These are phyloP conservation scores for Phaffomyces opuntiae DNA, from an alignment of 805 yeast genomes.

Conservation along the genomic window DNA sequence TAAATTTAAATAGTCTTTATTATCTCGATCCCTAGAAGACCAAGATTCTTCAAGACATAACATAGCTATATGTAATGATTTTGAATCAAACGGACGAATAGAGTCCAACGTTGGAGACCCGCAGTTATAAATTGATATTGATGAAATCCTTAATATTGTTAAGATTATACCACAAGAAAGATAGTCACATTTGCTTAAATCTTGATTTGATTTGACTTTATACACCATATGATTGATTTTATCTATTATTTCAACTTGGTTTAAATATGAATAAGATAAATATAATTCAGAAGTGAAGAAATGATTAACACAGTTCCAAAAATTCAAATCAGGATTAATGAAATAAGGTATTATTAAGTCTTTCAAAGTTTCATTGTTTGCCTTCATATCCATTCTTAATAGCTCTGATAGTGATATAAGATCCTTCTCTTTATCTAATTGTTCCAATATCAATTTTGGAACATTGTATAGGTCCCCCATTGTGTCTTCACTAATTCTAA, in stretches of 20 bases:
- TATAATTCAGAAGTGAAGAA: slow-evolving; percentile 5
- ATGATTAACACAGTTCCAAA: slow-evolving; percentile 6
- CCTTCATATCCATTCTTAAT: background rate
- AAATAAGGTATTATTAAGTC: background rate
- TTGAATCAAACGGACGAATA: background rate
- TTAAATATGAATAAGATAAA: slow-evolving; percentile 1
- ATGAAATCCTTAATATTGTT: slow-evolving; percentile 3
- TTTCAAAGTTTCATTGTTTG: background rate
- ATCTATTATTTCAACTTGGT: background rate
- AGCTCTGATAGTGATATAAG: slow-evolving; percentile 3
- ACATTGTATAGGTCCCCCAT: background rate
- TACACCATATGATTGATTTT: too few species aligned
- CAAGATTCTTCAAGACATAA: slow-evolving; percentile 3
- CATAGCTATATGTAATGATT: slow-evolving; percentile 3
- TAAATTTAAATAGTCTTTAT: background rate
- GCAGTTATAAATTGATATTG: slow-evolving; percentile 3
- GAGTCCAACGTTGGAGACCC: slow-evolving; percentile 1
- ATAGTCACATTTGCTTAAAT: too few species aligned
- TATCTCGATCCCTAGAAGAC: background rate
- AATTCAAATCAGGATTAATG: background rate
- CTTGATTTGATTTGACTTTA: too few species aligned
- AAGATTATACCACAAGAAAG: background rate
- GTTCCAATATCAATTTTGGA: slow-evolving; percentile 3
- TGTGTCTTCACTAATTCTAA: background rate
- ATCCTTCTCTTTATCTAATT: slow-evolving; percentile 3